Conservation (phyloP, 352 stramenopile genomes). For the Pythium dissimile region DNA sequence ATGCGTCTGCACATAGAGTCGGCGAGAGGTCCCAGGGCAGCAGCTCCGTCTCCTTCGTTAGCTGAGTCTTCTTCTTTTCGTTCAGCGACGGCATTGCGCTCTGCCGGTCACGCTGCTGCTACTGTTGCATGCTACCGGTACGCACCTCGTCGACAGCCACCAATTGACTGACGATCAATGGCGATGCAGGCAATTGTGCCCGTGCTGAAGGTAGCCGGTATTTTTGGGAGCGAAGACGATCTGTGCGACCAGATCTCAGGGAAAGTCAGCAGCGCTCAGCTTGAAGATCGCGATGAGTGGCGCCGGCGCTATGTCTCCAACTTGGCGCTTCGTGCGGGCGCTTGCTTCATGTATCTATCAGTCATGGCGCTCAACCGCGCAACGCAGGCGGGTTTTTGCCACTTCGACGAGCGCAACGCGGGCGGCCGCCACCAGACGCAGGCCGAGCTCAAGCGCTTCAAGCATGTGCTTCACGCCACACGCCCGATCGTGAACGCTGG, state of each 20-base stretch:
- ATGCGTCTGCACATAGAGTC: slow-evolving; percentile 43
- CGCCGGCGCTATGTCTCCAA: too few relatives aligned
- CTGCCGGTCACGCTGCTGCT: background rate
- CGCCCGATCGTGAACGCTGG: slow-evolving; percentile 44
- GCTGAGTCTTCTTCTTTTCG: background rate
- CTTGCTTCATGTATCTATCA: background rate
- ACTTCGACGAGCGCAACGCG: slow-evolving; percentile 76
- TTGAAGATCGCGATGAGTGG: too few relatives aligned
- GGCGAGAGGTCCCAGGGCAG: slow-evolving; percentile 31
- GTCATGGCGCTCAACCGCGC: slow-evolving; percentile 49
- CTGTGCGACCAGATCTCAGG: too few relatives aligned
- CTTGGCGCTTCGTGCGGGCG: too few relatives aligned
- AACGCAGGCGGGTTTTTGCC: slow-evolving; percentile 63
- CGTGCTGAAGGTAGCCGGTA: background rate
- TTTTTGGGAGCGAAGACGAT: too few relatives aligned
- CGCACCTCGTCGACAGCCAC: too few relatives aligned
- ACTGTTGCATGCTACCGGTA: too few relatives aligned
- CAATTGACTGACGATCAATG: too few relatives aligned
- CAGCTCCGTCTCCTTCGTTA: background rate
- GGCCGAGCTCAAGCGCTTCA: slow-evolving; percentile 73
- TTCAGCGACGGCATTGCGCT: slow-evolving; percentile 1
- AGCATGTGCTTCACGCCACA: slow-evolving; percentile 60
- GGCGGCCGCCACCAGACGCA: slow-evolving; percentile 71
- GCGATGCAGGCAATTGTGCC: too few relatives aligned
- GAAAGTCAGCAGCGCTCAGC: too few relatives aligned